Conservation (phyloP, 108 stramenopile genomes). For the Nitzschia sp. region DNA sequence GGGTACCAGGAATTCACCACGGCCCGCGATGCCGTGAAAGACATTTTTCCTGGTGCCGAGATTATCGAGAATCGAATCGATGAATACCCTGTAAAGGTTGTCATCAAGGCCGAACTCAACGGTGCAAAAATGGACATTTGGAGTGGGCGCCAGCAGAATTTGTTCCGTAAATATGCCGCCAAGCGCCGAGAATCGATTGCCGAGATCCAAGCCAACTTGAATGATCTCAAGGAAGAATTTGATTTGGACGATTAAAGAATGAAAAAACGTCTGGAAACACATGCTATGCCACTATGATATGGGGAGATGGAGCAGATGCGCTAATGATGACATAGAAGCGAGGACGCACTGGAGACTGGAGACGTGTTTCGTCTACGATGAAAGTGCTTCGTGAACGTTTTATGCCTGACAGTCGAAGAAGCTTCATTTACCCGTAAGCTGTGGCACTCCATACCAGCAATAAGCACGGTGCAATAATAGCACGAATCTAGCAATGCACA, state of each 20-base stretch:
- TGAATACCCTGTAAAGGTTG: constrained; percentile 49
- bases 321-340: neutral
- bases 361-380: neutral
- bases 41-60: constrained; percentile 41
- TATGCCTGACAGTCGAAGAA: neutral
- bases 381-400: neutral
- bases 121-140: constrained; percentile 32
- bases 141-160: constrained; percentile 45
- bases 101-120: constrained; percentile 27
- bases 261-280: neutral
- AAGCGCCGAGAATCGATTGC: constrained; percentile 30
- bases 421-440: neutral
- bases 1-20: constrained; percentile 56
- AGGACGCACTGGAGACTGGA: too few species aligned
- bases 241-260: constrained; percentile 6
- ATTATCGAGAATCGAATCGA: constrained; percentile 43
- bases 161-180: constrained; percentile 48
- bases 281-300: too few species aligned
- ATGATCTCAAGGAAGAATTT: constrained; percentile 24
- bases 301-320: neutral
- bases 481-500: too few species aligned
- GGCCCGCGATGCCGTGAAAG: constrained; percentile 31
- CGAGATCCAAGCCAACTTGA: constrained; percentile 25
- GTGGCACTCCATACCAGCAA: neutral
- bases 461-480: too few species aligned